A percentile compares a stretch with the other conserved stretches of the same genome.
These are phyloP conservation scores for Podospora sp. DNA, from an alignment of 495 filamentous ascomycete genomes.

Conservation along the genomic window DNA sequence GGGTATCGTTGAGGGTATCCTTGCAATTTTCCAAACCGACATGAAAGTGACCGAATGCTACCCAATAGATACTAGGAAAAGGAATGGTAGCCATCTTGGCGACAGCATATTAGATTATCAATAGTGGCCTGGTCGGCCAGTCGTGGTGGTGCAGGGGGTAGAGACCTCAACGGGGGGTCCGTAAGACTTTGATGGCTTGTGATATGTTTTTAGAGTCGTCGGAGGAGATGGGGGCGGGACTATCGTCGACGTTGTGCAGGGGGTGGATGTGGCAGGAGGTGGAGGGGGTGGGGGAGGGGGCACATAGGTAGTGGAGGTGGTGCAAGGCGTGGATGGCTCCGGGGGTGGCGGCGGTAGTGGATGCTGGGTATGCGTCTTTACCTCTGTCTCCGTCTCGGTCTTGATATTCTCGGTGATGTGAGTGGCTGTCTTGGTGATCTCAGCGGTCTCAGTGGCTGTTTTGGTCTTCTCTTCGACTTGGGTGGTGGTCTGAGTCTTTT, in stretches of 20 bases:
- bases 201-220: neutral
- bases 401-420: neutral
- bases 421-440: neutral
- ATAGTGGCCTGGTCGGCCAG: neutral
- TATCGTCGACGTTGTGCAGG: neutral
- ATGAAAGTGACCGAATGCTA: neutral
- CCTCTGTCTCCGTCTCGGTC: neutral
- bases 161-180: neutral
- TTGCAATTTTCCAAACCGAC: neutral
- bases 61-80: neutral
- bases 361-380: neutral
- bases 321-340: neutral
- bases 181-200: neutral
- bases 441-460: neutral
- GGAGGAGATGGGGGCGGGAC: neutral
- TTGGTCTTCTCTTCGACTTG: neutral
- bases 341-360: neutral
- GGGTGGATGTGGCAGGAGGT: neutral
- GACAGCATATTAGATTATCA: neutral
- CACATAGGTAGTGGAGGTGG: neutral
- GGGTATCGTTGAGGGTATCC: neutral
- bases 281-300: neutral
- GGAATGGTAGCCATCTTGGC: neutral
- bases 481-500: neutral
- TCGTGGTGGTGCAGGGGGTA: neutral